These are phyloP conservation scores for Kitagawia praeruptora DNA, from an alignment of 129 eudicot genomes.

Conservation along the genomic window DNA sequence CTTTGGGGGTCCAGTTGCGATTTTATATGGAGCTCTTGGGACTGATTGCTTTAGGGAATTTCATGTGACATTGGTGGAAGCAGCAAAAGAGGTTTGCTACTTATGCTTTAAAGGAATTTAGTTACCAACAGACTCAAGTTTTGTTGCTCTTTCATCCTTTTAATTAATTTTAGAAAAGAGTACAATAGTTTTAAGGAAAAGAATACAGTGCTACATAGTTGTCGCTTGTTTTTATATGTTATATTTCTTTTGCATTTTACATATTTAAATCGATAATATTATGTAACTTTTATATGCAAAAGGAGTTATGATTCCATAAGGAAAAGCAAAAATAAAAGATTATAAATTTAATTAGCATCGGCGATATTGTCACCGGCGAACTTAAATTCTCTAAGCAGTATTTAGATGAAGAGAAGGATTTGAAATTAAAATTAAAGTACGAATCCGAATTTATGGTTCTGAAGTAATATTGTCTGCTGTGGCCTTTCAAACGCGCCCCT, in stretches of 20 bases:
- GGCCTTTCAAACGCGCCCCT: neutral
- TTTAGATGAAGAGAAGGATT: neutral
- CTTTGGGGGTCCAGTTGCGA: constrained; percentile 66
- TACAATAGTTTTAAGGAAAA: neutral
- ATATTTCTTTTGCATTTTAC: neutral
- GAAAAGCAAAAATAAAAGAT: neutral
- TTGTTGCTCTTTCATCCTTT: neutral
- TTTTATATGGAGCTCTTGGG: constrained; percentile 96
- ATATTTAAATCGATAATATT: neutral
- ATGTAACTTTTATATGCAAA: neutral
- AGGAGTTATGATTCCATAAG: neutral
- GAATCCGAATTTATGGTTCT: neutral
- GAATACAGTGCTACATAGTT: neutral
- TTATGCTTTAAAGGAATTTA: neutral
- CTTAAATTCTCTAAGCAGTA: neutral
- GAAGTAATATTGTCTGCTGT: neutral
- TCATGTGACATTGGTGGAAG: constrained; percentile 54
- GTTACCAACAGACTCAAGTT: neutral
- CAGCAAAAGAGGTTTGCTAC: constrained; percentile 72
- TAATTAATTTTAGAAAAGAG: neutral
- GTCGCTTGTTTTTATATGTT: neutral
- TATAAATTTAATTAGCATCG: neutral
- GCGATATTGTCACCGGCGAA: no score
- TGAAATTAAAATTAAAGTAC: no score
- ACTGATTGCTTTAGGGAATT: constrained; percentile 75